Evolutionary conservation across 768 basidiomycete genomes (phyloP).

Genomic region (Xerocomellus intermedius): DNA sequence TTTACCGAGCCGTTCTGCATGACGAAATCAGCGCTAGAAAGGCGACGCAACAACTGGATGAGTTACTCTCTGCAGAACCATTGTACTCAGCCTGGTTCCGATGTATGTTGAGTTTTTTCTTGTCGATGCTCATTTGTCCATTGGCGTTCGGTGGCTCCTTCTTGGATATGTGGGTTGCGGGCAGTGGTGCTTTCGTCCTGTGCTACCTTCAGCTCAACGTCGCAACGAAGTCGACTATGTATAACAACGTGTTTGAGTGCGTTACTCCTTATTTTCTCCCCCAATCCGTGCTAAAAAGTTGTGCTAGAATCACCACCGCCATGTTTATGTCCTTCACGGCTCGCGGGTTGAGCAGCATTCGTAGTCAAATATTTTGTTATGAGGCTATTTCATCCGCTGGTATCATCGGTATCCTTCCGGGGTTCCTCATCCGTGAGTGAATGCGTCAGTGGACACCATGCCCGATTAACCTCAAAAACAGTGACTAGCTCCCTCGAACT

Average conservation of each 20-base stretch:
- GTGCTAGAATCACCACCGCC: slow-evolving; percentile 70
- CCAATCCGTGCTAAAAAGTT: slow-evolving; percentile 8
- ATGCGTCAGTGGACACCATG: not conserved
- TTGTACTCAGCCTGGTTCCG: slow-evolving; percentile 63
- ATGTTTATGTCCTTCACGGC: slow-evolving; percentile 80
- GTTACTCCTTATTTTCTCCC: not conserved
- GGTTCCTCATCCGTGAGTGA: slow-evolving; percentile 72
- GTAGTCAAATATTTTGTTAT: slow-evolving; percentile 81
- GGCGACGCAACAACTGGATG: slow-evolving; percentile 62
- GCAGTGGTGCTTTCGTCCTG: slow-evolving; percentile 63
- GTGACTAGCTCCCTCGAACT: slow-evolving; percentile 83
- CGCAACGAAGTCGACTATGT: slow-evolving; percentile 73
- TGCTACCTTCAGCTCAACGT: slow-evolving; percentile 70
- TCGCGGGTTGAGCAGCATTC: slow-evolving; percentile 79
- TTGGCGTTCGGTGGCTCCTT: slow-evolving; percentile 83
- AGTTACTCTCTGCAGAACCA: slow-evolving; percentile 60
- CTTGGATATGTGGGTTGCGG: slow-evolving; percentile 84
- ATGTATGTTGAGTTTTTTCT: slow-evolving; percentile 63
- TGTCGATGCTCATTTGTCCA: slow-evolving; percentile 79
- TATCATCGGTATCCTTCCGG: slow-evolving; percentile 88
- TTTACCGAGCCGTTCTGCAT: slow-evolving; percentile 88
- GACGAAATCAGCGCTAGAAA: slow-evolving; percentile 85
- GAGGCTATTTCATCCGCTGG: slow-evolving; percentile 86
- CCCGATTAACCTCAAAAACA: slow-evolving; percentile 25
- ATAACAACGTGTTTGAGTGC: slow-evolving; percentile 91